Base-by-base conservation (phyloP, 768 basidiomycete species). In the Kwoniella pini region DNA sequence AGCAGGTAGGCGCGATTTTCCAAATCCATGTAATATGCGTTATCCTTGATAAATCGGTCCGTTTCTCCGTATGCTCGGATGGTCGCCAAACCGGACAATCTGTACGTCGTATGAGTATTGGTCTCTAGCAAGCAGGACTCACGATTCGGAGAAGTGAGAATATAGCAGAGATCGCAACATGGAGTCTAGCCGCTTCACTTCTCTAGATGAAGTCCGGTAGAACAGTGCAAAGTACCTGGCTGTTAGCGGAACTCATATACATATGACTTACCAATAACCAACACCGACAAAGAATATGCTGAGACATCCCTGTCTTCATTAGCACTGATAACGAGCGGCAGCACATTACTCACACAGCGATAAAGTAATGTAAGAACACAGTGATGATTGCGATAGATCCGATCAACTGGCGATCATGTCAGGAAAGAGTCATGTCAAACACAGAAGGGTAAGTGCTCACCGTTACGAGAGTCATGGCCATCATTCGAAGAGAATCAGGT, bases 141-240 rank as follows among this genome's bases (percentile, higher is more conserved):
- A 81, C 55, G 88, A 88, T 79, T 96, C 92, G 2, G 90, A 89
- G 77, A 95, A 95, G 72, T 93, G 91, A 0, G 90, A 86, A 74
- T 95, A 95, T 17, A 97, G 78, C 0, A 88, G 85, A 0, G 88
- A 88, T n/a, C 93, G 86, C 33, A 95, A 77, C 22, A 95, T 83
- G 19, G 90, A 87, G 80, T 96, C 72, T 4, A 76, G 63, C 1
- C 72, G 65, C 82, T 93, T 94, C 57, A 93, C 79, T 77, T 95
- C 92, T 65, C 91, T 81, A 11, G 91, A 88, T 72, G 89, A 90
- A 0, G 88, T 82, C 22, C 90, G 86, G 67, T 94, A 95, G 81
- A 91, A 94, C 10, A 82, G 77, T 1, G 89, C 88, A 30, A 68
- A 70, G 31, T 69, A 72, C 60, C 66, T 71, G 52, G 4, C 9